Conservation (phyloP, 2,329 filamentous ascomycete species). For the Cercospora berteroae region DNA sequence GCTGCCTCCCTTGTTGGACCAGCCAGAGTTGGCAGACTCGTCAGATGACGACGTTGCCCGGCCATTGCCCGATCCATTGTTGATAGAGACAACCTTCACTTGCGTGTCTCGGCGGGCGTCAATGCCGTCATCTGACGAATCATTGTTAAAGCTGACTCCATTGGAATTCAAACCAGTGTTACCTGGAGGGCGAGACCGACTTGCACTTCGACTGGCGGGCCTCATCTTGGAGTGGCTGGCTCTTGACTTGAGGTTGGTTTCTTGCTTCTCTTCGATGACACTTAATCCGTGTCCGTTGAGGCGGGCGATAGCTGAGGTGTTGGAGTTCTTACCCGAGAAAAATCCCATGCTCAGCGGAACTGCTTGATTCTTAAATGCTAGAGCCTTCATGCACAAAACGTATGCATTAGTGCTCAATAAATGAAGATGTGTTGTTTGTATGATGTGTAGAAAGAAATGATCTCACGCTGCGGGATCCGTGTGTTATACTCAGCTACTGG, state of each 20-base stretch:
- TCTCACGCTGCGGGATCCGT: constrained; percentile 1
- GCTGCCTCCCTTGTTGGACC: constrained; percentile 21
- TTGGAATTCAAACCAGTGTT: constrained; percentile 24
- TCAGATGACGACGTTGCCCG: constrained; percentile 19
- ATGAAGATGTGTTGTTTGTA: constrained; percentile 1
- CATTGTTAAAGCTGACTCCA: constrained; percentile 22
- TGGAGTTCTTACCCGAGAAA: constrained; percentile 18
- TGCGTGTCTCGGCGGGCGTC: constrained; percentile 15
- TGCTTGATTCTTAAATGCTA: constrained; percentile 22
- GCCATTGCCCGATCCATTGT: constrained; percentile 13
- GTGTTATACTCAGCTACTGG: constrained; percentile 17
- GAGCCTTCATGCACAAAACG: constrained; percentile 14
- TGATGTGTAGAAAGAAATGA: constrained; percentile 1
- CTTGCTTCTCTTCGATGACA: constrained; percentile 20
- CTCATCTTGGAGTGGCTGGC: constrained; percentile 17
- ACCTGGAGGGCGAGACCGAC: constrained; percentile 21
- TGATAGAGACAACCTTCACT: constrained; percentile 22
- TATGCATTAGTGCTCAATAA: constrained; percentile 3
- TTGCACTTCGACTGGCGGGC: constrained; percentile 17
- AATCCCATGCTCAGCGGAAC: constrained; percentile 24
- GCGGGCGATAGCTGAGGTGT: constrained; percentile 13
- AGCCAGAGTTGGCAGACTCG: constrained; percentile 19
- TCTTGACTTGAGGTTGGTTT: constrained; percentile 16
- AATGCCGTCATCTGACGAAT: constrained; percentile 21
- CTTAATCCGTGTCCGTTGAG: constrained; percentile 18